These are phyloP conservation scores for Carallia pectinifolia DNA, from an alignment of 345 rosid genomes.

Conservation along the genomic window DNA sequence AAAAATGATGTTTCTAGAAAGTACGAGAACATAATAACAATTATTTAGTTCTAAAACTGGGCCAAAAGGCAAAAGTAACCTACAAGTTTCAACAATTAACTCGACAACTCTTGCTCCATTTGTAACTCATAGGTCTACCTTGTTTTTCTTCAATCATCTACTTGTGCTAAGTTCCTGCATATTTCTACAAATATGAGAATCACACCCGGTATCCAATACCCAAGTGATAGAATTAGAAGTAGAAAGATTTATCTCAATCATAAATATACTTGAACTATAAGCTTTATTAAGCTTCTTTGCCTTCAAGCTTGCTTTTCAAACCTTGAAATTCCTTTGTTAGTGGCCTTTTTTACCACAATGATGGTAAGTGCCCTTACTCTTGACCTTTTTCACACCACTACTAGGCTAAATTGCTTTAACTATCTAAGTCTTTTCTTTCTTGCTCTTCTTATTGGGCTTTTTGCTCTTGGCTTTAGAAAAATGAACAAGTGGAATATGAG, in stretches of 20 bases:
- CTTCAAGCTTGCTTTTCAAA: not conserved
- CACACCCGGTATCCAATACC: too few relatives aligned
- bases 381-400: accelerated
- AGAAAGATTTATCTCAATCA: too few relatives aligned
- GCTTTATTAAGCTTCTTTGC: not conserved
- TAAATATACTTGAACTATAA: too few relatives aligned
- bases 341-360: not conserved
- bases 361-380: not conserved
- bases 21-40: too few relatives aligned
- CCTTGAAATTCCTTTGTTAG: not conserved
- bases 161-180: not conserved
- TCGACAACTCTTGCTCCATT: not conserved
- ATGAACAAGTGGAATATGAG: too few relatives aligned
- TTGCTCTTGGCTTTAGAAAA: too few relatives aligned
- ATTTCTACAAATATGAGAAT: too few relatives aligned
- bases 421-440: too few relatives aligned
- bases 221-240: too few relatives aligned
- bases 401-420: not conserved
- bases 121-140: not conserved
- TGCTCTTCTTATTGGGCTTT: not conserved
- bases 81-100: too few relatives aligned
- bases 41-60: not conserved
- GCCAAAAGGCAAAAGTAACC: not conserved
- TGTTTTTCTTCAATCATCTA: not conserved
- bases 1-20: not conserved